Base-by-base conservation (phyloP, 2,329 filamentous ascomycete genomes). In the Rutstroemia sp. region DNA sequence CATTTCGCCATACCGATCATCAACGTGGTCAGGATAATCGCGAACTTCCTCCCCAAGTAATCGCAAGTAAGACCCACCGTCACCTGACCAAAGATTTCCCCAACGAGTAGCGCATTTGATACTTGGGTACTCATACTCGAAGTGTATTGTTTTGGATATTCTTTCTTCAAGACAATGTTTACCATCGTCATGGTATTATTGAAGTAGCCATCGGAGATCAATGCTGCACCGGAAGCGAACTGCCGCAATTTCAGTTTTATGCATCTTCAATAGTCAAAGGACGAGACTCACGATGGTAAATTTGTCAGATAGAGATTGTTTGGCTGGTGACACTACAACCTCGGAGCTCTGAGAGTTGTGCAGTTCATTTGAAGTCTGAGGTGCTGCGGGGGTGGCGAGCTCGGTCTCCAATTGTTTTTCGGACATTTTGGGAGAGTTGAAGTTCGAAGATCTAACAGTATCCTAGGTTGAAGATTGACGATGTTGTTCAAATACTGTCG, bases 11-110 rank as follows among this genome's bases (percentile, higher is more conserved):
- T 25, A 48, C 44, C 72, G n/a, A 78, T 71, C 66, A 76, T 72
- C 1, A 70, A 41, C 0, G 76, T 77, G 0, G 76, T 76, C 14
- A 72, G 66, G 30, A 78, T 63, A 44, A 77, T 77, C 23, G 74
- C 76, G 12, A 67, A 69, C 49, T 75, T 75, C 4, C 75, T 72
- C 8, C 76, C 75, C 8, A 77, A 65, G 38, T 72, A 72, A 63
- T 78, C 76, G 58, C 74, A 75, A 25, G 71, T 73, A 44, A 76
- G 63, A 5, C 72, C 73, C 18, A 74, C 69, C 19, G 70, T 64
- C 2, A 75, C 56, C 65, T 73, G 72, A 30, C 74, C 73, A 49
- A 75, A 69, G 2, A 76, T 70, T 44, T 73, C 71, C 23, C 74
- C 73, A 18, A 75, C 68, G 0, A 75, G 63, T 5, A 74, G 66